A percentile compares a stretch with the other conserved stretches of the same genome.
Evolutionary conservation across 1,284 basidiomycete genomes (phyloP).

Genomic region (Cryptococcus neoformans): DNA sequence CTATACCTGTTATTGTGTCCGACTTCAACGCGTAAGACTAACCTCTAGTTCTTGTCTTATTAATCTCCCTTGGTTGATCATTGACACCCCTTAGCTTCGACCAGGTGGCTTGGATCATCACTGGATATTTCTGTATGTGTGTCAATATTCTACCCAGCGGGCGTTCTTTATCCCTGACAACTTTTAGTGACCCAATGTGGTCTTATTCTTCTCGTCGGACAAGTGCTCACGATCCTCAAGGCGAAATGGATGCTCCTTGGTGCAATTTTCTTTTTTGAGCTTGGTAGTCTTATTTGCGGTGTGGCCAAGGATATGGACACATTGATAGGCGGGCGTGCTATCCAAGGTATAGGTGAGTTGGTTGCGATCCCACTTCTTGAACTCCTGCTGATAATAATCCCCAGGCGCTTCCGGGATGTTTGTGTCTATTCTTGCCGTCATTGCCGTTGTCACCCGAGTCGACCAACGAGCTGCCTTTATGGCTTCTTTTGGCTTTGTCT

Average conservation of each 20-base stretch:
- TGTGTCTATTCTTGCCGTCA: slow-evolving; percentile 51
- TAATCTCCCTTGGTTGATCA: too few species aligned
- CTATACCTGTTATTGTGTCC: slow-evolving; percentile 52
- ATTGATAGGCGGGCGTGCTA: slow-evolving; percentile 55
- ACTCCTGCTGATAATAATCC: too few species aligned
- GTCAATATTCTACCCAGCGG: neutral
- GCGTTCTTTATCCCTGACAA: neutral
- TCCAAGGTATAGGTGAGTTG: slow-evolving; percentile 44
- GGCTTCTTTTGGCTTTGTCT: slow-evolving; percentile 42
- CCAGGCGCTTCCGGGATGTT: slow-evolving; percentile 25
- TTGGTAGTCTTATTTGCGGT: slow-evolving; percentile 56
- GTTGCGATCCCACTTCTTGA: neutral
- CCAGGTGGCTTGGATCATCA: slow-evolving; percentile 51
- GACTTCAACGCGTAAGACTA: slow-evolving; percentile 49
- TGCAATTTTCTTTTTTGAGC: slow-evolving; percentile 52
- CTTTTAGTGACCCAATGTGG: slow-evolving; percentile 45
- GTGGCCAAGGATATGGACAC: slow-evolving; percentile 48
- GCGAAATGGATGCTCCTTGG: slow-evolving; percentile 52
- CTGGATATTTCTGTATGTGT: slow-evolving; percentile 52
- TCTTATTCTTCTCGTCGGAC: slow-evolving; percentile 49
- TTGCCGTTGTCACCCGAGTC: slow-evolving; percentile 48
- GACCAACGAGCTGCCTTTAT: slow-evolving; percentile 51
- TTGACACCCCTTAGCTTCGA: slow-evolving; percentile 20
- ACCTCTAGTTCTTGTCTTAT: neutral
- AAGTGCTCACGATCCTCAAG: slow-evolving; percentile 49